A percentile compares a stretch with the other conserved stretches of the same genome.
phyloP scores from a whole-genome alignment of 441 rosid genomes.

The Populus trichocarpa region DNA sequence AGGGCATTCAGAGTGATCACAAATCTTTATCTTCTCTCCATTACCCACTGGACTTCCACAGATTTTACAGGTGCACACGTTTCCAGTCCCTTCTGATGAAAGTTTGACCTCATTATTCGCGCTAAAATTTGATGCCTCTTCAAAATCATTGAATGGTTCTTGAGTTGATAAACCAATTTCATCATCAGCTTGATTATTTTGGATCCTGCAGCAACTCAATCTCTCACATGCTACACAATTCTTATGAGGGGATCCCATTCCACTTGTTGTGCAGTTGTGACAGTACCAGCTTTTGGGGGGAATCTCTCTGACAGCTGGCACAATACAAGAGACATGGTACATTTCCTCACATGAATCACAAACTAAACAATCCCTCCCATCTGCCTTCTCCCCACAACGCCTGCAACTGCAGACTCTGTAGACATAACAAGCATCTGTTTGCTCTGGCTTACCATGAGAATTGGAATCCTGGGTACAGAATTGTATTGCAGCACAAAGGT shows the following conservation, averaged over 20 bases:
- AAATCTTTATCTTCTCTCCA: constrained; percentile 48
- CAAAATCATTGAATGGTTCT: constrained; percentile 34
- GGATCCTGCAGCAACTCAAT: constrained; percentile 44
- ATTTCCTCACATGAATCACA: constrained; percentile 88
- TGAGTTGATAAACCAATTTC: constrained; percentile 25
- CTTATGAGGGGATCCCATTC: constrained; percentile 66
- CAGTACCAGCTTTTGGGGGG: constrained; percentile 81
- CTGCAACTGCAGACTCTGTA: constrained; percentile 47
- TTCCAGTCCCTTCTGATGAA: constrained; percentile 19
- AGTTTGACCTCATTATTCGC: constrained; percentile 27
- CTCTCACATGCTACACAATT: constrained; percentile 71
- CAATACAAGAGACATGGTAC: constrained; percentile 77
- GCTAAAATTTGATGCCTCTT: constrained; percentile 44
- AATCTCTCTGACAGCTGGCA: constrained; percentile 65
- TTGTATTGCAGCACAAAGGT: constrained; percentile 32
- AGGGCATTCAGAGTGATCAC: constrained; percentile 66
- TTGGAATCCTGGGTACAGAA: constrained; percentile 29
- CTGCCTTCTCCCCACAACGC: constrained; percentile 66
- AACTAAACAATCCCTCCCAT: constrained; percentile 56
- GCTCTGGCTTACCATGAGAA: constrained; percentile 44
- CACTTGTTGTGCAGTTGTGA: constrained; percentile 49
- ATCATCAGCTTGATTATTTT: constrained; percentile 24
- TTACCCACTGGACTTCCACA: constrained; percentile 47
- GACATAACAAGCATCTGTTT: constrained; percentile 31
- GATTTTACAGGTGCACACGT: constrained; percentile 40